Evolutionary conservation across 345 rosid species (phyloP), one percentile per base, ranked within the genome.

Genomic region (Eucalyptus pauciflora): DNA sequence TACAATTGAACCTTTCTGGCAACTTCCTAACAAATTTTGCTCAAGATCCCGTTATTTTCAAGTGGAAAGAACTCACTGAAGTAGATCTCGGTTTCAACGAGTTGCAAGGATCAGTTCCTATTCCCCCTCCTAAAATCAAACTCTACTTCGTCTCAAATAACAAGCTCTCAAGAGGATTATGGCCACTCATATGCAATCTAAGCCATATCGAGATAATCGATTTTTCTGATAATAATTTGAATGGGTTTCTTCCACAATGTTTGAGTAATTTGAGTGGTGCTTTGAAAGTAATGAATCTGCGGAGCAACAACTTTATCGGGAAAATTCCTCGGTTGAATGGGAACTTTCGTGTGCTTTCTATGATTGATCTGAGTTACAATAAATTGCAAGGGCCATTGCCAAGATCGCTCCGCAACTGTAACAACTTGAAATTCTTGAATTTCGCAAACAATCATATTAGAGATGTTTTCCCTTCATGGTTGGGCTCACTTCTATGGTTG

Each of bases 201-300:
- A 13, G 51, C 51, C 1, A 5, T 50, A 13, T 50, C 51, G 0
- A 50, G 2, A 50, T 13, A 1, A 50, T 50, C 2, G 1, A 50
- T 50, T 50, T 13, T 1, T 50, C 51, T 46, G 29, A 25, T 45
- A 92, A 93, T 24, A 79, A 51, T 15, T 56, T 91, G 10, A 89
- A 41, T 2, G 90, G 93, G 8, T 33, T 12, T 27, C 81, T 92
- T 71, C 94, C 94, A 5, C 87, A 46, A 27, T 94, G 94, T n/a
- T 90, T 94, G 16, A 88, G 85, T 14, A 83, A 89, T 31, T 54
- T 86, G 8, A 86, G 88, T 18, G 1, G 5, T 24, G 3, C 7
- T 3, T 69, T 90, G 3, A 13, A 46, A 0, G 15, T 89, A 2
- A 46, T 93, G 6, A 49, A 87, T 56, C 31, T 92, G 0, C 0